A percentile compares a stretch with the other conserved stretches of the same genome.
phyloP scores from a whole-genome alignment of 2,329 filamentous ascomycete genomes.

The Paecilomyces variotii region DNA sequence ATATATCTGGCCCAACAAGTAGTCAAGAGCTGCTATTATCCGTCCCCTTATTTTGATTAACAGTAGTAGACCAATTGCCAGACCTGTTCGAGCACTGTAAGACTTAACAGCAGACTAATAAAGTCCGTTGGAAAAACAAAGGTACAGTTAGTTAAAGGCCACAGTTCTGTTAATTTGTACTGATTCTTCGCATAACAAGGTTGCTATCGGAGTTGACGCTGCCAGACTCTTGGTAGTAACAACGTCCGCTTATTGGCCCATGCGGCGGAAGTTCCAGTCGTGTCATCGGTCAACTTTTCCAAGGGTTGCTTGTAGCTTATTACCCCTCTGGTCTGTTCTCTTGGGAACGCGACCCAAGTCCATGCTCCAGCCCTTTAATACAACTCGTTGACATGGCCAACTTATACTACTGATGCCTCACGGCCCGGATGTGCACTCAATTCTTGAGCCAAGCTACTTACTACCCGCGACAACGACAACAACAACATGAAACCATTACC shows the following conservation, averaged over 20 bases:
- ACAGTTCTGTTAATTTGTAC: not conserved
- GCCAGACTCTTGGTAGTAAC: not conserved
- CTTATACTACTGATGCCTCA: not conserved
- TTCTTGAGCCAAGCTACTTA: not conserved
- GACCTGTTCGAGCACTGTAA: not conserved
- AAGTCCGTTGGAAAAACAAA: too few species aligned
- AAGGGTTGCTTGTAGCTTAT: not conserved
- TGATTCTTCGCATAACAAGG: too few species aligned
- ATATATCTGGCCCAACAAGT: too few species aligned
- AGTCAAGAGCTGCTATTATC: not conserved
- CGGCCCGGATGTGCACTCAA: not conserved
- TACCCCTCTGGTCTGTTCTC: not conserved
- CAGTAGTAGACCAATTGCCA: not conserved
- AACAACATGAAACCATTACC: constrained; percentile 25
- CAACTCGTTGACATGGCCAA: not conserved
- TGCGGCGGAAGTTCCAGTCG: not conserved
- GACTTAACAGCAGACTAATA: not conserved
- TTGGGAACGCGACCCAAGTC: not conserved
- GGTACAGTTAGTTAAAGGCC: too few species aligned
- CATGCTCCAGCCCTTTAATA: not conserved
- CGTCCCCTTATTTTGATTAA: not conserved
- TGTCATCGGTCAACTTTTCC: not conserved
- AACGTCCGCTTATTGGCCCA: not conserved
- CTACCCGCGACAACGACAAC: not conserved
- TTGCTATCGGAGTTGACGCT: too few species aligned